A percentile compares a stretch with the other conserved stretches of the same genome.
Conservation (phyloP, 306 rosid genomes). For the Castanea crenata region DNA sequence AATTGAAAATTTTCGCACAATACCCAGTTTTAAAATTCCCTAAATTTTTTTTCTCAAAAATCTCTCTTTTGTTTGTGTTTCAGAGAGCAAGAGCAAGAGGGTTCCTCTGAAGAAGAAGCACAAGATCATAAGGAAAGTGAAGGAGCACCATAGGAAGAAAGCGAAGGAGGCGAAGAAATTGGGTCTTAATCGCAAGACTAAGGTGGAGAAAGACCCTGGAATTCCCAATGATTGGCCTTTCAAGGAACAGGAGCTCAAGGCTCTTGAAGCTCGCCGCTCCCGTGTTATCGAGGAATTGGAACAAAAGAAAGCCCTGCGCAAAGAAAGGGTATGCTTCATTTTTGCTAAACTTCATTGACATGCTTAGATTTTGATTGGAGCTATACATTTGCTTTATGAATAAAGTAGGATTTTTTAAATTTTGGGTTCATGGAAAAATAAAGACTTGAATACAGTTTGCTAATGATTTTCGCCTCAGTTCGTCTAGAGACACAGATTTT, state of each 20-base stretch:
- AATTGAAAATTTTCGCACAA: not conserved
- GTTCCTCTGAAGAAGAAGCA: constrained; percentile 75
- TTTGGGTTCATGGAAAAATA: too few species aligned
- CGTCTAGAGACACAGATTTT: too few species aligned
- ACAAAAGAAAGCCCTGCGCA: constrained; percentile 85
- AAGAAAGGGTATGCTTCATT: constrained; percentile 65
- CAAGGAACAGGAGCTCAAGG: constrained; percentile 93
- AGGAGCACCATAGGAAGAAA: constrained; percentile 80
- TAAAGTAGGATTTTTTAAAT: too few species aligned
- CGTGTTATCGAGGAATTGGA: constrained; percentile 69
- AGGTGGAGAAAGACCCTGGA: constrained; percentile 96
- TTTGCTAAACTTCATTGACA: too few species aligned
- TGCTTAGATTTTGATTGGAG: too few species aligned
- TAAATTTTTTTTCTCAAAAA: not conserved
- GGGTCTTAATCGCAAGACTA: constrained; percentile 43
- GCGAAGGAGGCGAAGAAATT: constrained; percentile 94
- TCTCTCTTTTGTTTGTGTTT: not conserved
- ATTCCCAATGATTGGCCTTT: constrained; percentile 98
- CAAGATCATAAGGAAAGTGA: constrained; percentile 81
- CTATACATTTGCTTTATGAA: too few species aligned
- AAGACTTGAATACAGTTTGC: too few species aligned
- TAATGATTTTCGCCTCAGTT: too few species aligned
- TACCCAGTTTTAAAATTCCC: not conserved
- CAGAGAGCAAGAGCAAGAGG: constrained; percentile 99
- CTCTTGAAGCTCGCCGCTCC: constrained; percentile 81